Conservation (phyloP, 164 flowering plant species). For the Nymphaea thermarum region DNA sequence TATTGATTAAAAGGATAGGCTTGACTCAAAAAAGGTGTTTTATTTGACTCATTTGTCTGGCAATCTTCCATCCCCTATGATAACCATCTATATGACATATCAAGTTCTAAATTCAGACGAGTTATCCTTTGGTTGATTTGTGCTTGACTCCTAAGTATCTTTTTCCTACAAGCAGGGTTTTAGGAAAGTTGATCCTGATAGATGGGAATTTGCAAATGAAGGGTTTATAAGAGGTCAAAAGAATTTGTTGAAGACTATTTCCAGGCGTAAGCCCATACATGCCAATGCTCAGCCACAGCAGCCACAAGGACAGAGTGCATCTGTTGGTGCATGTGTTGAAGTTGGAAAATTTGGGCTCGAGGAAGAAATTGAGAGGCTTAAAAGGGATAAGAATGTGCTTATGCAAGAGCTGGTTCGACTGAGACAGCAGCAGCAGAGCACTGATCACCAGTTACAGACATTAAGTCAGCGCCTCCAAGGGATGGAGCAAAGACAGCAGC, state of each 20-base stretch:
- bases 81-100: background rate
- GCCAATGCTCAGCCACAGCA: conserved; percentile 48
- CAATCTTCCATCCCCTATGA: background rate
- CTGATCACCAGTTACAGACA: conserved; percentile 77
- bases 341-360: conserved; percentile 97
- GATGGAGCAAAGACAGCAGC: conserved; percentile 96
- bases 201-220: conserved; percentile 98
- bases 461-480: conserved; percentile 87
- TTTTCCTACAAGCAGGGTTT: conserved; percentile 53
- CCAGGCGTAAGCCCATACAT: conserved; percentile 58
- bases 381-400: conserved; percentile 89
- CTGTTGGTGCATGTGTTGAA: conserved; percentile 87
- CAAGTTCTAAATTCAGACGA: background rate
- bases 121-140: background rate
- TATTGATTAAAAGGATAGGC: too few relatives aligned
- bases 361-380: conserved; percentile 90
- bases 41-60: too few relatives aligned
- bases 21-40: too few relatives aligned
- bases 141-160: background rate
- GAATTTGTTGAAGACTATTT: conserved; percentile 62
- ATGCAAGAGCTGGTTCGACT: conserved; percentile 93
- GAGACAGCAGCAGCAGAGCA: conserved; percentile 90
- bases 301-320: conserved; percentile 45
- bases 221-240: conserved; percentile 85
- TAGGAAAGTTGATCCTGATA: conserved; percentile 92